Evolutionary conservation across 2,329 filamentous ascomycete genomes (phyloP).

Genomic region (Fusarium nanum): DNA sequence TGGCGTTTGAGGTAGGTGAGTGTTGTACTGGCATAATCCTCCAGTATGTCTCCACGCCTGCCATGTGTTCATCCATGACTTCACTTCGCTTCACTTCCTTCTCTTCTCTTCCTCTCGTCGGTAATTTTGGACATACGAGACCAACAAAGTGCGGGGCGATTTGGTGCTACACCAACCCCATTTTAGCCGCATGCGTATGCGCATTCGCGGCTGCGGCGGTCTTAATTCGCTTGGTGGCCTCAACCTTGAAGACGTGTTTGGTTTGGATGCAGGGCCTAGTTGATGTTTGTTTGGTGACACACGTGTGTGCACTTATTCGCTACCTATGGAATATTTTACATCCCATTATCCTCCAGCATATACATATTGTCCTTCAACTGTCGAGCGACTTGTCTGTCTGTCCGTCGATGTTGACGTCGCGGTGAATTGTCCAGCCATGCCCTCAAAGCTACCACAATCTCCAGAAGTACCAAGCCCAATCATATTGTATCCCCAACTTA

Average conservation of each 20-base stretch:
- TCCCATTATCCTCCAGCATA: slow-evolving; percentile 17
- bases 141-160: slow-evolving; percentile 21
- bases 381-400: slow-evolving; percentile 29
- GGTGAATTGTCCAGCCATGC: slow-evolving; percentile 9
- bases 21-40: slow-evolving; percentile 3
- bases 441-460: background rate
- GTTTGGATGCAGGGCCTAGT: background rate
- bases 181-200: slow-evolving; percentile 24
- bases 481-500: background rate
- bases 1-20: slow-evolving; percentile 1
- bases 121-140: slow-evolving; percentile 13
- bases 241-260: slow-evolving; percentile 10
- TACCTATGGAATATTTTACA: slow-evolving; percentile 18
- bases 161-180: slow-evolving; percentile 25
- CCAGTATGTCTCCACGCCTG: slow-evolving; percentile 4
- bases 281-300: slow-evolving; percentile 4
- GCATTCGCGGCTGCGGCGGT: slow-evolving; percentile 29
- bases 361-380: slow-evolving; percentile 22
- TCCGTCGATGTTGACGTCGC: slow-evolving; percentile 5
- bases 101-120: background rate
- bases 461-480: background rate
- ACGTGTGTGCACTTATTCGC: slow-evolving; percentile 17
- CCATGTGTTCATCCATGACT: slow-evolving; percentile 18
- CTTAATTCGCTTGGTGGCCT: slow-evolving; percentile 28
- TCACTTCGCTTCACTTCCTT: slow-evolving; percentile 6